phyloP scores from a whole-genome alignment of 805 yeast genomes.

The Kodamaea lidongshanica region DNA sequence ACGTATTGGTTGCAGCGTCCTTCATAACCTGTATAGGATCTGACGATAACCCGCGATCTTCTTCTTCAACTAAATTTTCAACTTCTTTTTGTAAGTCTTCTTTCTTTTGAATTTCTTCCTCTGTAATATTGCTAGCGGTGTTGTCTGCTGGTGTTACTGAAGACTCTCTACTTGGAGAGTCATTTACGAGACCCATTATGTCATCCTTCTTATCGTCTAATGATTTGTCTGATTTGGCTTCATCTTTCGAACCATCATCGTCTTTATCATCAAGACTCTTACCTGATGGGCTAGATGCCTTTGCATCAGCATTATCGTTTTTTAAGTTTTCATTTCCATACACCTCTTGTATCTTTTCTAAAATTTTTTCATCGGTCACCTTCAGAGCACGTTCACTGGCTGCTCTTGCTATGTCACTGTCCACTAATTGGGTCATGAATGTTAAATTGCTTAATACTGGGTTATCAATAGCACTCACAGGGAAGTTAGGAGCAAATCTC shows the following conservation, averaged over 20 bases:
- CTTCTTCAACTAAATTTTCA: slow-evolving; percentile 7
- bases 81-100: slow-evolving; percentile 9
- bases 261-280: neutral
- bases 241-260: slow-evolving; percentile 4
- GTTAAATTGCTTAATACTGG: slow-evolving; percentile 93
- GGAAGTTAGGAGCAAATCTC: slow-evolving; percentile 76
- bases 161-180: slow-evolving; percentile 10
- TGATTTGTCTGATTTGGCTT: slow-evolving; percentile 6
- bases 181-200: slow-evolving; percentile 3
- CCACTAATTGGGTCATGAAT: slow-evolving; percentile 78
- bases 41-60: slow-evolving; percentile 9
- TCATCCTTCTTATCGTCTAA: slow-evolving; percentile 7
- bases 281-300: neutral
- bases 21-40: slow-evolving; percentile 23
- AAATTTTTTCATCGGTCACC: slow-evolving; percentile 39
- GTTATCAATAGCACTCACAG: slow-evolving; percentile 80
- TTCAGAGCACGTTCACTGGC: slow-evolving; percentile 63
- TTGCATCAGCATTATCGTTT: slow-evolving; percentile 3
- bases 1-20: slow-evolving; percentile 62
- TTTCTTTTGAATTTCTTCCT: slow-evolving; percentile 10
- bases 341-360: slow-evolving; percentile 31
- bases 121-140: too few species aligned
- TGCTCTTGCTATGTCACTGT: slow-evolving; percentile 77
- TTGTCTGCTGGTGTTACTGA: slow-evolving; percentile 15
- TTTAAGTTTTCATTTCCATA: slow-evolving; percentile 17